Evolutionary conservation across 1,139 yeast genomes (phyloP), one percentile per base, ranked within the genome.

Genomic region (Hyphopichia buzzinii): DNA sequence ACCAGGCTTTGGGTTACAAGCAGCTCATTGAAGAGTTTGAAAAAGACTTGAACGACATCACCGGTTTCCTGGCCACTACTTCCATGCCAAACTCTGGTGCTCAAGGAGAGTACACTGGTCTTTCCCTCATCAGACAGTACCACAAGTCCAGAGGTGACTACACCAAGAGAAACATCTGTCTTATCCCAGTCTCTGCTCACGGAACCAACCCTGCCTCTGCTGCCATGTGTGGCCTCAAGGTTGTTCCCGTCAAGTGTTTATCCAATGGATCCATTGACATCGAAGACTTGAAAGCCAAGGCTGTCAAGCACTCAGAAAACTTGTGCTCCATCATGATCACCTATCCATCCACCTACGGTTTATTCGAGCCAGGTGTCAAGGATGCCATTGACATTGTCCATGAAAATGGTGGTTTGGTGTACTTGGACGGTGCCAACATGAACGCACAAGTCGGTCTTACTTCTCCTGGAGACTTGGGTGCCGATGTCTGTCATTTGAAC

Each of bases 171-270:
- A 82, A 90, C 59, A 76, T 92, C 39, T 92, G 97, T 63, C 75
- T 92, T 57, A 92, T 92, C 49, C 98, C 98, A 11, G 96, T 90
- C 8, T 82, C 94, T 54, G 98, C 98, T 2, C 98, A 92, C 55
- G 98, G 98, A 41, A 92, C 98, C 25, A 92, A 92, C 58, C 98
- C 98, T 16, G 98, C 98, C 0, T 87, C 96, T 32, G 97, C 98
- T 13, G 89, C 96, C 30, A 92, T 92, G 96, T 84, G 95, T 52
- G 97, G 97, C 29, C 68, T 92, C 61, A 88, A 87, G 63, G 97
- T 92, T 35, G 87, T 92, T 17, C 84, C 97, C 6, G 87, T 92
- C 39, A 88, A 89, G 62, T 92, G 98, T 67, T 70, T 84, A 40
- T 59, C 71, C 13, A 79, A 88, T 54, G 98, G 98, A 41, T 87